These are phyloP conservation scores for Fusarium neocosmosporiellum DNA, from an alignment of 2,329 filamentous ascomycete genomes.

Conservation along the genomic window DNA sequence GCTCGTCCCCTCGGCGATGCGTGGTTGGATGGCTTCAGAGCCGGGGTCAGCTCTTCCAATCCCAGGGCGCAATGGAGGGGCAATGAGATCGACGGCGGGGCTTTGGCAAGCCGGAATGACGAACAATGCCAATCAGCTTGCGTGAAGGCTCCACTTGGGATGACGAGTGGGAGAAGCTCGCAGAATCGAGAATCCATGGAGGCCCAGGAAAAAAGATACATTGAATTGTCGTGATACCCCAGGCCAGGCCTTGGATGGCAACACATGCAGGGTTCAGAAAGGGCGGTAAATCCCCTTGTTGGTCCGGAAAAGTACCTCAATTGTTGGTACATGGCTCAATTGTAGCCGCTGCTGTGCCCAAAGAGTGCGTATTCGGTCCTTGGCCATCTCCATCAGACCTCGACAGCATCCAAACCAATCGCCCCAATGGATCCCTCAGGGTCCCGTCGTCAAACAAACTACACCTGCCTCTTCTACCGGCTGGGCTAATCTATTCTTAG, in stretches of 20 bases:
- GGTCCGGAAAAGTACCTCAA: constrained; percentile 11
- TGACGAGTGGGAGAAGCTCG: constrained; percentile 42
- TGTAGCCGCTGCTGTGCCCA: not conserved
- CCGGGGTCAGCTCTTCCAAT: constrained; percentile 34
- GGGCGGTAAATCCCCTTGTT: not conserved
- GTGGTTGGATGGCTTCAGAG: constrained; percentile 34
- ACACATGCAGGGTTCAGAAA: constrained; percentile 1
- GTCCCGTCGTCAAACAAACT: not conserved
- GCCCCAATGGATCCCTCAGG: not conserved
- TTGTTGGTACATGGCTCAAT: not conserved
- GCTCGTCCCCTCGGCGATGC: constrained; percentile 5
- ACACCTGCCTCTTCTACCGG: not conserved
- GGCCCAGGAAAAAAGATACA: constrained; percentile 17
- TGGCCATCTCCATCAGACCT: not conserved
- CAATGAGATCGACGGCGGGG: constrained; percentile 45
- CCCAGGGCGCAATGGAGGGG: constrained; percentile 40
- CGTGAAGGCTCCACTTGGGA: constrained; percentile 37
- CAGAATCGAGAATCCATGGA: constrained; percentile 24
- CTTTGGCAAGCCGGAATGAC: constrained; percentile 38
- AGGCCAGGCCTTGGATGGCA: not conserved
- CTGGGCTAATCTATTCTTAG: constrained; percentile 3
- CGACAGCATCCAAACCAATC: not conserved
- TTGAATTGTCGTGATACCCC: not conserved
- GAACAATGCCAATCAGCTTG: constrained; percentile 39
- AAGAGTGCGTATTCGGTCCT: not conserved